Evolutionary conservation across 2,329 filamentous ascomycete genomes (phyloP).

Genomic region (Elsinoe ampelina): DNA sequence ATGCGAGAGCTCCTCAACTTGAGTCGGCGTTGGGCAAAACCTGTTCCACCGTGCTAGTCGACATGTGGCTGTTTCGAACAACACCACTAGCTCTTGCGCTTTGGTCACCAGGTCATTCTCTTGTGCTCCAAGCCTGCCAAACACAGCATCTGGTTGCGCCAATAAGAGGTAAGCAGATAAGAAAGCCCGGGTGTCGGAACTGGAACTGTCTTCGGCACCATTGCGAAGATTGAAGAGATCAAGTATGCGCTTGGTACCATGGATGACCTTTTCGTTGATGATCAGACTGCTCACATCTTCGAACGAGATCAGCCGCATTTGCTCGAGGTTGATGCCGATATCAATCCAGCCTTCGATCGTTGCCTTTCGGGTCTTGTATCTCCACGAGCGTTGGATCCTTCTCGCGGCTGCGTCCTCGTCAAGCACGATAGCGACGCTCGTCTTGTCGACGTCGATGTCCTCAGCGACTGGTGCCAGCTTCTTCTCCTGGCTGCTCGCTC

Average conservation of each 20-base stretch:
- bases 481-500: slow-evolving; percentile 39
- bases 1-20: slow-evolving; percentile 55
- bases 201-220: slow-evolving; percentile 50
- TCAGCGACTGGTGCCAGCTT: slow-evolving; percentile 42
- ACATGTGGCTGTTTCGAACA: slow-evolving; percentile 65
- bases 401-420: slow-evolving; percentile 53
- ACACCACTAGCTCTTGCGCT: slow-evolving; percentile 65
- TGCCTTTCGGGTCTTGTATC: slow-evolving; percentile 47
- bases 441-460: slow-evolving; percentile 39
- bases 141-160: slow-evolving; percentile 67
- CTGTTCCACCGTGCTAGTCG: slow-evolving; percentile 57
- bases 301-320: slow-evolving; percentile 60
- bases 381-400: slow-evolving; percentile 64
- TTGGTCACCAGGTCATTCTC: slow-evolving; percentile 67
- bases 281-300: slow-evolving; percentile 64
- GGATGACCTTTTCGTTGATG: slow-evolving; percentile 56
- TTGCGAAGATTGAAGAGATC: slow-evolving; percentile 56
- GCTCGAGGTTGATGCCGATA: slow-evolving; percentile 60
- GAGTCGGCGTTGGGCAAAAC: slow-evolving; percentile 54
- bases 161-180: slow-evolving; percentile 72
- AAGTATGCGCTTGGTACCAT: slow-evolving; percentile 57
- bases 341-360: slow-evolving; percentile 57
- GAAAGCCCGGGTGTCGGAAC: slow-evolving; percentile 66
- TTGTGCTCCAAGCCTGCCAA: slow-evolving; percentile 62
- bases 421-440: slow-evolving; percentile 32